Conservation (phyloP, 345 rosid genomes). For the Gossypium australe region DNA sequence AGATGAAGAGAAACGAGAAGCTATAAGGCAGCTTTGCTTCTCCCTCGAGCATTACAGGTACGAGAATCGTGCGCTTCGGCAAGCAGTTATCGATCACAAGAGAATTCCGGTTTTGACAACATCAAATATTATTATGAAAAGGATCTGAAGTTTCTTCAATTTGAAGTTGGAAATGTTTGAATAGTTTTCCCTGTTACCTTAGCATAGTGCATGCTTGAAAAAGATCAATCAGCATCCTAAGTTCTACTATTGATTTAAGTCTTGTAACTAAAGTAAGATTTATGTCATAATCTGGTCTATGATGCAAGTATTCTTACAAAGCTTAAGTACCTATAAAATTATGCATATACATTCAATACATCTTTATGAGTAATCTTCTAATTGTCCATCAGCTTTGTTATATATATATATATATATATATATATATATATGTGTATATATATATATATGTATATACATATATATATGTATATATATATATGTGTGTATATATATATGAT, state of each 20-base stretch:
- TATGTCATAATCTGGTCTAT: background rate
- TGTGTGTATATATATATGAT: no score
- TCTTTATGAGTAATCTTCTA: no score
- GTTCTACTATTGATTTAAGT: background rate
- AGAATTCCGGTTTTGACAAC: constrained; percentile 25
- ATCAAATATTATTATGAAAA: background rate
- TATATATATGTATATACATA: no score
- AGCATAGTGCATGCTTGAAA: background rate
- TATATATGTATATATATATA: no score
- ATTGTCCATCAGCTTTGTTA: no score
- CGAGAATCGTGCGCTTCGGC: constrained; percentile 40
- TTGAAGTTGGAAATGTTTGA: background rate
- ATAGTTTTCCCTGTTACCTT: background rate
- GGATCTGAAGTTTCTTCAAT: background rate
- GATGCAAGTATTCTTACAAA: background rate
- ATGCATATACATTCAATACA: background rate
- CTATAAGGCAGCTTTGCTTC: constrained; percentile 63
- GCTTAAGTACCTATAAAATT: background rate
- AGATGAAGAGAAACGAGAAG: constrained; percentile 70
- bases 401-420: no score
- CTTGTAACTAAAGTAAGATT: background rate
- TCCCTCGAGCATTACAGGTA: constrained; percentile 61
- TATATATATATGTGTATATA: no score
- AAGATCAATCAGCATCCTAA: background rate
- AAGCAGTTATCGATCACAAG: constrained; percentile 33